phyloP scores from a whole-genome alignment of 208 protist genomes.

The Trypanosoma lewisi region DNA sequence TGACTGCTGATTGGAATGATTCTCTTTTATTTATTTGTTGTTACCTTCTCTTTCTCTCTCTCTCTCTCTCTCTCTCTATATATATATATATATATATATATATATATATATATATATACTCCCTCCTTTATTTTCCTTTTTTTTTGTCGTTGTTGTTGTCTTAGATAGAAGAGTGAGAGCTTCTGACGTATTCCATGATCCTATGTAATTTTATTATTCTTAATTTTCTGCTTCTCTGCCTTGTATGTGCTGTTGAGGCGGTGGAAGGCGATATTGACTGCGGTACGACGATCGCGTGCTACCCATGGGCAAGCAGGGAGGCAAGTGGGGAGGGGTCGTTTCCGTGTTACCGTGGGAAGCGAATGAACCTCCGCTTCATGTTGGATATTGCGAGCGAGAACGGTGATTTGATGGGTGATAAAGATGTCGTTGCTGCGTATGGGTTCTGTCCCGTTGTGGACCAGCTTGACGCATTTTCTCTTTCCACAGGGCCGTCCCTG shows the following conservation, averaged over 20 bases:
- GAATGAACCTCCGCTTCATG: slow-evolving; percentile 77
- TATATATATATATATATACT: slow-evolving; percentile 16
- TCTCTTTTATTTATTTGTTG: slow-evolving; percentile 14
- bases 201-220: not conserved
- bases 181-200: not conserved
- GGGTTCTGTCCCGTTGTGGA: slow-evolving; percentile 78
- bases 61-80: no score
- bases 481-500: slow-evolving; percentile 40
- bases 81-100: no score
- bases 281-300: slow-evolving; percentile 28
- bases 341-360: slow-evolving; percentile 37
- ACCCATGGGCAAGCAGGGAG: slow-evolving; percentile 14
- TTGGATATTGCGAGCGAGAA: slow-evolving; percentile 55
- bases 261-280: slow-evolving; percentile 22
- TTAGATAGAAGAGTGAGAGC: not conserved
- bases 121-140: slow-evolving; percentile 10
- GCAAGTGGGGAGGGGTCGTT: not conserved
- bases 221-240: not conserved
- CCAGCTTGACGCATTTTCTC: slow-evolving; percentile 49
- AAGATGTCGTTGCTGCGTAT: slow-evolving; percentile 39
- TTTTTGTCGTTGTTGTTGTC: slow-evolving; percentile 5
- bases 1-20: no score
- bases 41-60: not conserved
- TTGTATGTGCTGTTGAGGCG: not conserved
- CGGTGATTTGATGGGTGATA: not conserved